A percentile compares a stretch with the other conserved stretches of the same genome.
phyloP scores from a whole-genome alignment of 2,329 filamentous ascomycete genomes.

The Colletotrichum chlorophyti region DNA sequence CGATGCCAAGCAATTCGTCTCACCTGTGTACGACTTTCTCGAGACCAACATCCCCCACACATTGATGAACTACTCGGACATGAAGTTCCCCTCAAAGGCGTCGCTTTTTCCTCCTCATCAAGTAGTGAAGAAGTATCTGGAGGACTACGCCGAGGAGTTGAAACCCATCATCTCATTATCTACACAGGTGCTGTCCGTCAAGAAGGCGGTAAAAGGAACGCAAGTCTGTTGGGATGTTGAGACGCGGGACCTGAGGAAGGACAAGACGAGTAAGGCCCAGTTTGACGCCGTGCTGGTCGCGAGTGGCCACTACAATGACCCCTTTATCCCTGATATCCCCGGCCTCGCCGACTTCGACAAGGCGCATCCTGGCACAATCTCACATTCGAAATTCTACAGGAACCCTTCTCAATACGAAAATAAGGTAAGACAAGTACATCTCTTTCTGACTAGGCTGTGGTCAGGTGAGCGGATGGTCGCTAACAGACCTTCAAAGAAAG shows the following conservation, averaged over 20 bases:
- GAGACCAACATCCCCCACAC: conserved; percentile 79
- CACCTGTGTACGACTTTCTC: conserved; percentile 70
- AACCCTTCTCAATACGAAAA: conserved; percentile 41
- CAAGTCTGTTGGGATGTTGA: conserved; percentile 57
- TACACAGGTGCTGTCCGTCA: conserved; percentile 63
- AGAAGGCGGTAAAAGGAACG: conserved; percentile 32
- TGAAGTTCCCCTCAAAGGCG: conserved; percentile 60
- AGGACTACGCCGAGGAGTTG: conserved; percentile 68
- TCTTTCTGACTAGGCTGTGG: no score
- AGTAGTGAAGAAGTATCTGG: conserved; percentile 69
- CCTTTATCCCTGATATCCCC: conserved; percentile 61
- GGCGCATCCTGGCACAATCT: conserved; percentile 55
- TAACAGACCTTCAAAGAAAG: conserved; percentile 57
- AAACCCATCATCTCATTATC: conserved; percentile 63
- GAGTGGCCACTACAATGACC: conserved; percentile 68
- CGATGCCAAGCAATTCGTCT: conserved; percentile 61
- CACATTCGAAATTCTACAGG: conserved; percentile 74
- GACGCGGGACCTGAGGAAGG: conserved; percentile 37
- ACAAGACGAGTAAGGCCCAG: conserved; percentile 31
- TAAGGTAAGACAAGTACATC: conserved; percentile 34
- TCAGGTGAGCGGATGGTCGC: no score
- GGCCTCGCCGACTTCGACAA: conserved; percentile 62
- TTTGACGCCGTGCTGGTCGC: conserved; percentile 71
- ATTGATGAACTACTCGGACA: conserved; percentile 74
- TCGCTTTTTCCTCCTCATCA: conserved; percentile 73